Base-by-base conservation (phyloP, 2,329 filamentous ascomycete species). In the Myriosclerotinia curreyana region DNA sequence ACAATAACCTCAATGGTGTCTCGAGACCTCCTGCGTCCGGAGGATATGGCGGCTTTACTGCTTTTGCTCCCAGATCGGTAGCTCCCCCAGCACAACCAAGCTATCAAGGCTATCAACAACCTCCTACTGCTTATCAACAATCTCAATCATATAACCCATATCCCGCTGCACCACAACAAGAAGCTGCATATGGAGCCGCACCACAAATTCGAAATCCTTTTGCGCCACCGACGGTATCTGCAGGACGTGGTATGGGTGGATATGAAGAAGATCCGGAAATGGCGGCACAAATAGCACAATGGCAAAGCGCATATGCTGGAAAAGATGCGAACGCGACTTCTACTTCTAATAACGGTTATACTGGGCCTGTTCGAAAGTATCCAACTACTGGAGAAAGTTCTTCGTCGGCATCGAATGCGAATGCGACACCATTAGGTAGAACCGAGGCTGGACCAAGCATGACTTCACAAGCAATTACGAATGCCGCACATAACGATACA, bases 241-340 rank as follows among this genome's bases (percentile, higher is more conserved):
- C 69, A 70, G 64, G 69, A 70, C 71, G 75, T 73, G 68, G 74
- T 69, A 70, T 73, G 59, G 67, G 72, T 71, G 75, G 71, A 64
- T 77, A 75, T 68, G 80, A 82, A 68, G 85, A 81, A 73, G 83
- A 96, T 72, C 86, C 91, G 3, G 92, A 96, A 70, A 89, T 91
- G 80, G 92, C 95, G 65, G 92, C 91, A 38, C 91, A 96, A 76
- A 93, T 97, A 67, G 92, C 93, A 56, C 91, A 96, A 76, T 97
- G 94, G 92, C 92, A 96, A 77, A 94, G 89, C 76, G 91, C 92
- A 34, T 96, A 96, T 76, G 84, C 86, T 68, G 83, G 81, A 58
- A 87, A 84, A 70, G 87, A 89, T 58, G 79, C 82, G 14, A 62
- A 56, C n/a, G 31, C 60, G 7, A 44, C 40, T 28, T 74, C 75